These are phyloP conservation scores for Naegleria fowleri DNA, from an alignment of 208 protist species.

Conservation along the genomic window DNA sequence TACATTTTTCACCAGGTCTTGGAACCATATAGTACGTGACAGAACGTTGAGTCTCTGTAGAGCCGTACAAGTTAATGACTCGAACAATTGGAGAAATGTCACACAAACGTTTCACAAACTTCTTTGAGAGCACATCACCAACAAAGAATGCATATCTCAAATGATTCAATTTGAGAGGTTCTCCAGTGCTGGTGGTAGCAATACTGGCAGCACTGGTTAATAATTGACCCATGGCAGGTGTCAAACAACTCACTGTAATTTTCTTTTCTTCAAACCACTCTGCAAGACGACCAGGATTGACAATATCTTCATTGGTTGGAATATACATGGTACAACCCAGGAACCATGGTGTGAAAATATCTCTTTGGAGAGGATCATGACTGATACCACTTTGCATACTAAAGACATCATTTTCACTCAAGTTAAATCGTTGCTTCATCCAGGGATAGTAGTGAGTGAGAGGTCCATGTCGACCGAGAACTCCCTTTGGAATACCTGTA, in stretches of 20 bases:
- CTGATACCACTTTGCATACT: constrained; percentile 57
- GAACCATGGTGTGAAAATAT: constrained; percentile 65
- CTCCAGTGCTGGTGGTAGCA: not conserved
- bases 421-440: constrained; percentile 46
- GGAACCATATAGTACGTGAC: constrained; percentile 46
- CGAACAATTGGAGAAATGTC: constrained; percentile 42
- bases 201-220: constrained; percentile 34
- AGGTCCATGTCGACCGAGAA: constrained; percentile 32
- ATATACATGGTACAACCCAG: constrained; percentile 54
- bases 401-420: constrained; percentile 42
- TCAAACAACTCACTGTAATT: constrained; percentile 53
- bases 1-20: not conserved
- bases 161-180: constrained; percentile 35
- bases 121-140: constrained; percentile 55
- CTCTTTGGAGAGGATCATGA: constrained; percentile 58
- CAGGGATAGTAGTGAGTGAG: constrained; percentile 62
- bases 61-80: constrained; percentile 63
- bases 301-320: constrained; percentile 51
- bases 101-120: constrained; percentile 48
- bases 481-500: constrained; percentile 41
- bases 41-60: constrained; percentile 57
- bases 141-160: constrained; percentile 53
- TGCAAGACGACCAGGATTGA: constrained; percentile 48
- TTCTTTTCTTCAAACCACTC: constrained; percentile 43
- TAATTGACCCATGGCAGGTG: constrained; percentile 56